Conservation (phyloP, 768 basidiomycete species). For the Atractiella rhizophila region DNA sequence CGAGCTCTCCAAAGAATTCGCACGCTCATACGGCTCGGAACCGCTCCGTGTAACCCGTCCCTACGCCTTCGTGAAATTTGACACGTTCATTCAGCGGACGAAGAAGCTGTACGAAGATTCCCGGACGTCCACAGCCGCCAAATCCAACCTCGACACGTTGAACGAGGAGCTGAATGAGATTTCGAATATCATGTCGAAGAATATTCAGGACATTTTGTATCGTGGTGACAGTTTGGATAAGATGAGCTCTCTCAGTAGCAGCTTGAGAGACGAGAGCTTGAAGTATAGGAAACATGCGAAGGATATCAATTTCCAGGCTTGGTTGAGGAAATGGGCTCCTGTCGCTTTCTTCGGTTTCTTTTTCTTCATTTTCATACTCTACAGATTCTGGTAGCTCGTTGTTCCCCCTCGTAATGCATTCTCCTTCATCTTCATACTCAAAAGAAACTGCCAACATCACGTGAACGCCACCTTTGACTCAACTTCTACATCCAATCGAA, state of each 20-base stretch:
- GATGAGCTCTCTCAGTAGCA: constrained; percentile 94
- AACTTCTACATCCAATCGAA: too few species aligned
- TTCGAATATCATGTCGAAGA: constrained; percentile 88
- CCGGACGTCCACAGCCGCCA: constrained; percentile 39
- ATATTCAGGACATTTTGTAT: constrained; percentile 98
- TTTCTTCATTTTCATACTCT: constrained; percentile 42
- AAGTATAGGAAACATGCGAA: constrained; percentile 88
- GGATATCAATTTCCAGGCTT: constrained; percentile 77
- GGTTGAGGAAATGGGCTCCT: constrained; percentile 88
- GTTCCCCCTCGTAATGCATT: too few species aligned
- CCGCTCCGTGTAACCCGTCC: constrained; percentile 32
- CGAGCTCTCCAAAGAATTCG: constrained; percentile 88
- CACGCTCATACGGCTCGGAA: constrained; percentile 44
- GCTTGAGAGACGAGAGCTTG: constrained; percentile 81
- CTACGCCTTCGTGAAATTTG: constrained; percentile 97
- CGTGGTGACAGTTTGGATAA: constrained; percentile 84
- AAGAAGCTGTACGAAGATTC: constrained; percentile 85
- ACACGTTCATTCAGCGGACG: constrained; percentile 97
- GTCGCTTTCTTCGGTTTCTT: constrained; percentile 41
- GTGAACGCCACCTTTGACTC: too few species aligned
- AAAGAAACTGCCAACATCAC: too few species aligned
- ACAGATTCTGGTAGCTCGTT: constrained; percentile 22
- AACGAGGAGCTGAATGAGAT: constrained; percentile 96
- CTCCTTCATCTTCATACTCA: too few species aligned
- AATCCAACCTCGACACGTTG: constrained; percentile 51